These are phyloP conservation scores for Stipa capillata DNA, from an alignment of 176 grass and related monocot genomes.

Conservation along the genomic window DNA sequence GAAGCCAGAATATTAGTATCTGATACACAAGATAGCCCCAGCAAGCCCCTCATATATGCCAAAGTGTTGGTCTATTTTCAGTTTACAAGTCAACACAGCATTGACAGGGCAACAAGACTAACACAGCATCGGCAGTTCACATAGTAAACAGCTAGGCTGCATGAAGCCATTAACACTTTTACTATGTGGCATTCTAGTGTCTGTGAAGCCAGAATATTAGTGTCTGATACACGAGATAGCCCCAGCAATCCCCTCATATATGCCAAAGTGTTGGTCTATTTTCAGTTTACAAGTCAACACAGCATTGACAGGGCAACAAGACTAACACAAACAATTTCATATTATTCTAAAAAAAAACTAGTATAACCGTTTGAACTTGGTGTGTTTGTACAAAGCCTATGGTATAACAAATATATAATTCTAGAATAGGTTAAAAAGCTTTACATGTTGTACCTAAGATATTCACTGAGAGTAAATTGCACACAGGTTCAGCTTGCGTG, in stretches of 20 bases:
- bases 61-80: background rate
- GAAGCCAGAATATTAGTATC: background rate
- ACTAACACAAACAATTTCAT: background rate
- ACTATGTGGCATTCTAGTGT: background rate
- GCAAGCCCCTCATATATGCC: background rate
- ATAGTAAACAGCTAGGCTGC: background rate
- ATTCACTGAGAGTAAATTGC: no score
- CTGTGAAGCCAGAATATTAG: background rate
- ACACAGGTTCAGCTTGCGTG: background rate
- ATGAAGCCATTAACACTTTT: conserved; percentile 13
- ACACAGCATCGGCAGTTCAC: no score
- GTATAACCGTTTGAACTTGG: background rate
- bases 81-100: background rate
- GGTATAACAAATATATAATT: background rate
- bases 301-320: background rate
- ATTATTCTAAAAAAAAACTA: background rate
- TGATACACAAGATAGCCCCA: background rate
- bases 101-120: background rate
- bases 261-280: background rate
- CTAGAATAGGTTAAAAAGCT: background rate
- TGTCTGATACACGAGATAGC: background rate
- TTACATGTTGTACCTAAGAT: background rate
- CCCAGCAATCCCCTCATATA: background rate
- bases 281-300: background rate
- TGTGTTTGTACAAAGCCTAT: background rate